Evolutionary conservation across 257 asterid genomes (phyloP), one percentile per base, ranked within the genome.

Genomic region (Solanum neorickii): DNA sequence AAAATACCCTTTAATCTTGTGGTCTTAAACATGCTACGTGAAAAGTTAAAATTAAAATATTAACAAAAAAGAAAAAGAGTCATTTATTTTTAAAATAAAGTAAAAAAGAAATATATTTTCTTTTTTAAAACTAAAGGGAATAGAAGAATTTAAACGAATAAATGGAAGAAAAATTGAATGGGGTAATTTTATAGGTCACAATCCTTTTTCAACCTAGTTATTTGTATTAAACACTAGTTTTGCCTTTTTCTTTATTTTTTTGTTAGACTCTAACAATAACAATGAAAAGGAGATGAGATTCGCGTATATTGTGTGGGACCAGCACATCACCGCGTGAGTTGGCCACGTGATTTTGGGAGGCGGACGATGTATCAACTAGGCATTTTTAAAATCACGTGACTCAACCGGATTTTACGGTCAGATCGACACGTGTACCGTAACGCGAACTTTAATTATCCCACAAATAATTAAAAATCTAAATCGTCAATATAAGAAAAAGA

Each of bases 261-360:
- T 8, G 27, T 20, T 13, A 1, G 39, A 27, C 39, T 6, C 3
- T 42, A 42, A 42, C 37, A 44, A 21, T 37, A 39, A 74, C 82
- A 37, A n/a, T 25, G 66, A 31, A 68, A 37, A 13, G 60, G 62
- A 70, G 82, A 86, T 31, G 23, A 73, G 83, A 83, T 69, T 47
- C 46, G 86, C 87, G 88, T 84, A 72, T 66, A 75, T 84, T 83
- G 72, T 80, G 68, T 27, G 89, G 87, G 87, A 93, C 93, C 89
- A 89, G 69, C 69, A 82, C 92, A 86, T 89, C 92, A 86, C 92
- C 66, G 82, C 87, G 85, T 93, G 95, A 92, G 97, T 92, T 95
- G 98, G 95, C 98, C 98, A 94, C 97, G 97, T 94, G 98, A 95
- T 94, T 56, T 85, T 72, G 94, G 92, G 97, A 89, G 98, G 95